A percentile compares a stretch with the other conserved stretches of the same genome.
Conservation (phyloP, 345 rosid genomes). For the Boechera retrofracta region DNA sequence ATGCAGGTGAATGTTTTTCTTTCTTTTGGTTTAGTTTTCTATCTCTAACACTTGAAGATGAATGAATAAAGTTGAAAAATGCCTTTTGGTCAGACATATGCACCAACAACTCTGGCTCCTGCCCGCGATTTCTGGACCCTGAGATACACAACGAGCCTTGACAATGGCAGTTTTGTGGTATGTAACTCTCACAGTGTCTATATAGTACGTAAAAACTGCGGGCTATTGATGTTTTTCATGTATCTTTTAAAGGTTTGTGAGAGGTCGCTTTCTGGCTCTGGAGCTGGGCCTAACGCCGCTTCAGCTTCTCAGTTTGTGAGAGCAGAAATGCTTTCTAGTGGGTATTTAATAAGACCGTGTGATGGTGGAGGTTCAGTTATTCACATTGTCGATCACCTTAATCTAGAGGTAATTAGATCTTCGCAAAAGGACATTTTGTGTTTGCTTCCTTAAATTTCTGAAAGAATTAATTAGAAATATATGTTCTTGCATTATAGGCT, state of each 20-base stretch:
- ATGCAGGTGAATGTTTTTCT: conserved; percentile 65
- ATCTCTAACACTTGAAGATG: background rate
- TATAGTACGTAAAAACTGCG: background rate
- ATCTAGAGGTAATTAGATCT: conserved; percentile 70
- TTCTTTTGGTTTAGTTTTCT: conserved; percentile 12
- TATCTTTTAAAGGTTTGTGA: conserved; percentile 74
- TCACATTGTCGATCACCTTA: conserved; percentile 95
- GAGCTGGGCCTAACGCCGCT: conserved; percentile 83
- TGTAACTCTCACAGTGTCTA: conserved; percentile 11
- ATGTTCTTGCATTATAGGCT: conserved; percentile 55
- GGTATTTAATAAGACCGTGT: conserved; percentile 92
- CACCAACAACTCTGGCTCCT: conserved; percentile 98
- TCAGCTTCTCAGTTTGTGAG: conserved; percentile 92
- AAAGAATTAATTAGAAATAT: background rate
- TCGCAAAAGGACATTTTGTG: background rate
- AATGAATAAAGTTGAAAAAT: conserved; percentile 22
- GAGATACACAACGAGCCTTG: conserved; percentile 89
- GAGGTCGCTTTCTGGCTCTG: conserved; percentile 97
- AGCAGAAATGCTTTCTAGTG: conserved; percentile 97
- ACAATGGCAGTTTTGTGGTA: conserved; percentile 99
- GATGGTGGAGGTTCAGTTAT: conserved; percentile 99
- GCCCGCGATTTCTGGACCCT: conserved; percentile 99
- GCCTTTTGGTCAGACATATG: conserved; percentile 64
- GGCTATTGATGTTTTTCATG: background rate
- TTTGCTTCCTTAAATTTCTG: background rate